phyloP scores from a whole-genome alignment of 140 eudicot genomes.

The Cichorium intybus region DNA sequence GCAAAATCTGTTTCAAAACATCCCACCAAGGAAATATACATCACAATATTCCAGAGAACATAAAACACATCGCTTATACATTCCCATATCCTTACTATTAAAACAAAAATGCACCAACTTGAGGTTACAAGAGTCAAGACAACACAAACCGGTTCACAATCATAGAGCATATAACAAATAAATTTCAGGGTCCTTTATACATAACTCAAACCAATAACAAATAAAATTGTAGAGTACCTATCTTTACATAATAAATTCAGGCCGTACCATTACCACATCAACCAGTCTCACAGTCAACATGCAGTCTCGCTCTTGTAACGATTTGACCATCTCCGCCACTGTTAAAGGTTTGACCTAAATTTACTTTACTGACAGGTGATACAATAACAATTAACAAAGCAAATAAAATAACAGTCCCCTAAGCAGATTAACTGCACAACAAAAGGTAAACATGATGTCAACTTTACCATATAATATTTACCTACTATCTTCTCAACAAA shows the following conservation, averaged over 20 bases:
- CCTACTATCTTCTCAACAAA: conserved; percentile 29
- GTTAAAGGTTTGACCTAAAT: conserved; percentile 26
- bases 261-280: conserved; percentile 13
- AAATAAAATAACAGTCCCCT: conserved; percentile 19
- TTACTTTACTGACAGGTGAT: conserved; percentile 21
- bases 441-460: conserved; percentile 29
- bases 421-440: conserved; percentile 28
- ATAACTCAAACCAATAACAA: conserved; percentile 31
- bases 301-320: too few species aligned
- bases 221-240: conserved; percentile 16
- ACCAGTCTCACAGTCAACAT: too few species aligned
- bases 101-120: neutral
- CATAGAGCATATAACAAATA: conserved; percentile 10
- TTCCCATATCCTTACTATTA: too few species aligned
- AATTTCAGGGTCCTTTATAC: conserved; percentile 33
- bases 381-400: conserved; percentile 26
- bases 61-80: too few species aligned
- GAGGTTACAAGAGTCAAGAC: neutral
- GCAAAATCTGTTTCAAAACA: too few species aligned
- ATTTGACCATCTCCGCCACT: conserved; percentile 8
- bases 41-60: too few species aligned
- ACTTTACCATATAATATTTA: conserved; percentile 31
- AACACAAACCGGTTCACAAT: neutral
- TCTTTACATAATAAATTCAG: conserved; percentile 23
- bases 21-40: too few species aligned